Evolutionary conservation across 305 asterid genomes (phyloP), one percentile per base, ranked within the genome.

Genomic region (Plantago rigida): DNA sequence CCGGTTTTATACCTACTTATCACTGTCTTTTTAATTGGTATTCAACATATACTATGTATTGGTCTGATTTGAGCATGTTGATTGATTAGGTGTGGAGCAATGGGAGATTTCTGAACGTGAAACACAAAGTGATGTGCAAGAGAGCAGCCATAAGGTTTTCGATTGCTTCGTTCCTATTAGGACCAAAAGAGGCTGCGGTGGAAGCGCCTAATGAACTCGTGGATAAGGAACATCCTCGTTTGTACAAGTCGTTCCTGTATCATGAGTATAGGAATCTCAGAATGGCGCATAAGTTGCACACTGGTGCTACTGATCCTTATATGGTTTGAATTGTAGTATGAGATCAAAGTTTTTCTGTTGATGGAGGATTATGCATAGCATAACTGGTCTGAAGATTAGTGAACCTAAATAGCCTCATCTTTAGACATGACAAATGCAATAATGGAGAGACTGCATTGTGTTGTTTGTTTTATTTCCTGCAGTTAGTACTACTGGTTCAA

Each of bases 51-150:
- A n/a, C 19, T 22, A 22, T 22, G 26, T 31, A 31, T 31, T 5
- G 5, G 44, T 5, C 10, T 36, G 10, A 36, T 36, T 36, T 36
- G 10, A 36, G 0, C 44, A 47, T 52, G 51, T 67, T 29, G 8
- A 31, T 26, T 26, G 14, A 42, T 2, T 13, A 85, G 90, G 76
- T 74, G 10, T 83, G 94, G 95, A 81, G 94, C 76, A 86, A 83
- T 34, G 94, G 94, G 63, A 77, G 84, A 56, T 79, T 83, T 53
- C 69, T 68, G 76, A 86, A 78, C 52, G 82, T 83, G 76, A 82
- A 77, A 58, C 91, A 86, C 47, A 70, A 82, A 13, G 91, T 86
- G 59, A 39, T 75, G 71, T 83, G 94, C 77, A 81, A 76, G 69
- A 79, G 81, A 73, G 78, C 83, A 3, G 82, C 79, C 3, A 54